Evolutionary conservation across 2,329 filamentous ascomycete species (phyloP).

Genomic region (Knufia petricola): DNA sequence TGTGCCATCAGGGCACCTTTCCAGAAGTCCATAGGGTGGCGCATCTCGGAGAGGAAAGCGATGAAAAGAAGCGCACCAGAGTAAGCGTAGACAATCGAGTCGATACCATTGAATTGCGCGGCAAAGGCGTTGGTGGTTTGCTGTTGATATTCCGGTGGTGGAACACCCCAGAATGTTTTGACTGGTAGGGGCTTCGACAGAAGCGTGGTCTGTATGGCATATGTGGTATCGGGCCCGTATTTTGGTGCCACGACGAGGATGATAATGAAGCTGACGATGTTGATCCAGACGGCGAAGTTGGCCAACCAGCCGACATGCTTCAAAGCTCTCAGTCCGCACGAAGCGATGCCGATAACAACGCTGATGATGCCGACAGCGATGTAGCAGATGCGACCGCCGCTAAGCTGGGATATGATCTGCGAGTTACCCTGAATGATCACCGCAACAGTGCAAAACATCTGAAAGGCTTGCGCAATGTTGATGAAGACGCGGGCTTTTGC

Average conservation of each 20-base stretch:
- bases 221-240: no score
- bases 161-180: conserved; percentile 18
- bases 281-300: conserved; percentile 25
- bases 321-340: conserved; percentile 26
- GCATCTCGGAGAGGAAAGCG: conserved; percentile 28
- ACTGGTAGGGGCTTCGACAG: conserved; percentile 23
- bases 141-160: no score
- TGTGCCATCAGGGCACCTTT: conserved; percentile 19
- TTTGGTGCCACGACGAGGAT: conserved; percentile 27
- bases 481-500: conserved; percentile 36
- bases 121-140: no score
- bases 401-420: conserved; percentile 19
- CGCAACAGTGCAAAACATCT: conserved; percentile 30
- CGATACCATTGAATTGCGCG: conserved; percentile 26
- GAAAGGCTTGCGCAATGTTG: conserved; percentile 42
- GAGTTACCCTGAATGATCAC: conserved; percentile 23
- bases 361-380: conserved; percentile 24
- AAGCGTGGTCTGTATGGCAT: no score
- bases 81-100: conserved; percentile 26
- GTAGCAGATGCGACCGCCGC: conserved; percentile 21
- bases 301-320: conserved; percentile 24
- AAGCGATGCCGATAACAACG: conserved; percentile 23
- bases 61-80: conserved; percentile 26
- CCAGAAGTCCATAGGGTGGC: conserved; percentile 20
- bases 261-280: conserved; percentile 26